Base-by-base conservation (phyloP, 768 basidiomycete species). In the Chalciporus piperatus region DNA sequence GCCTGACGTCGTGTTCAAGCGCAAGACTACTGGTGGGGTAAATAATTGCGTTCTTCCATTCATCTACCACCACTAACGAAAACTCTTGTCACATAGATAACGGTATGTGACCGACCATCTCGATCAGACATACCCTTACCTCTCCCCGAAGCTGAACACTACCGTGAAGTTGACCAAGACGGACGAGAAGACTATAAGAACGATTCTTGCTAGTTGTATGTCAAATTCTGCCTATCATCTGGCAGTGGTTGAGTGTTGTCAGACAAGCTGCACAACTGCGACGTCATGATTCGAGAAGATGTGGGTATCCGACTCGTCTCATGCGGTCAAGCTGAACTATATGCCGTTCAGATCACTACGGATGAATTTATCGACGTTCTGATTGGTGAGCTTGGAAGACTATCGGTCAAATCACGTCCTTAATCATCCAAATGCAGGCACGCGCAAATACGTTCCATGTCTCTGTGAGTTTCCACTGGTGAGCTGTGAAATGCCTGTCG, bases 281-380 rank as follows among this genome's bases (percentile, higher is more conserved):
- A 99, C 70, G 87, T 98, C 9, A 96, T 98, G 93, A 92, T 99
- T 60, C 80, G 97, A 64, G 95, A 99, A 76, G 96, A 99, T 71
- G 94, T 97, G 60, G 32, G 39, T 30, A 47, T 32, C 12, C 28
- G 46, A 47, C 27, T 41, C 16, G 40, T 48, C 54, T 32, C 44
- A 38, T 51, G 17, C 54, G 33, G 35, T 41, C 51, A 1, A 53
- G 47, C 45, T 37, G 46, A 44, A 27, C 51, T 43, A 1, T n/a
- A 2, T 14, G 28, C 32, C 28, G 52, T 45, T 17, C 56, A 96
- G 94, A 94, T 97, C 51, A 89, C 91, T 8, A 89, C 87, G 4
- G 96, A 98, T 66, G 92, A 98, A 66, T 97, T 99, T 63, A 96
- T 99, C 56, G 97, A 99, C 65, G 92, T 98, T n/a, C 77, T 99